Base-by-base conservation (phyloP, 202 grass and related monocot genomes). In the Schoenoplectus tabernaemontani region DNA sequence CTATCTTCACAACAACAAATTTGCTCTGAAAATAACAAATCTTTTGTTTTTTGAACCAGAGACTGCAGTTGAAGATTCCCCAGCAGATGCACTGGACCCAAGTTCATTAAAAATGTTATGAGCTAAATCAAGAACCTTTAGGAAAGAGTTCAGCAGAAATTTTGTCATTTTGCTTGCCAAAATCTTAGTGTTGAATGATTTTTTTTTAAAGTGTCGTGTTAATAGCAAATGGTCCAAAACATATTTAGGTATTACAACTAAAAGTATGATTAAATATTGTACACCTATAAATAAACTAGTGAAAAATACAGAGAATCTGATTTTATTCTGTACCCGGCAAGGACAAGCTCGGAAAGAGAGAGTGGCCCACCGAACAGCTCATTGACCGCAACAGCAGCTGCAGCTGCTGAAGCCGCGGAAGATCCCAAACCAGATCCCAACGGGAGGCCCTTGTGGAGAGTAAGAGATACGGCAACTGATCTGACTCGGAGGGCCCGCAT, bases 401-500 rank as follows among this genome's bases (percentile, higher is more conserved):
- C 91, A 0, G 94, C 89, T 0, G 95, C 91, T 4, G 87, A 90
- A 22, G 94, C 94, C 0, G 91, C 91, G 9, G 88, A 91, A 36
- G 91, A 97, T 57, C 94, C 94, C 47, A 97, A 87, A 1, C 94
- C 91, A 64, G 90, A 93, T 60, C 95, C 95, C 65, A 97, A 85
- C 0, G 95, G 95, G 60, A 97, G 89, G 41, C 91, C 91, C 89
- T 97, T 97, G 71, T 82, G 64, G 20, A 97, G 95, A 42, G 64
- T 71, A 64, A 97, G 87, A 56, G 91, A 85, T 34, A 97, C 78
- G 20, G 70, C 86, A 77, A 92, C 86, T 20, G 91, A 97, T 56
- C 91, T 85, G 78, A 97, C 87, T 16, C 83, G 86, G 62, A 97
- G 87, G 26, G 86, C 81, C 63, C 81, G 87, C 62, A 97, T 93